Base-by-base conservation (phyloP, 768 basidiomycete species). In the Leccinum uliginosum region DNA sequence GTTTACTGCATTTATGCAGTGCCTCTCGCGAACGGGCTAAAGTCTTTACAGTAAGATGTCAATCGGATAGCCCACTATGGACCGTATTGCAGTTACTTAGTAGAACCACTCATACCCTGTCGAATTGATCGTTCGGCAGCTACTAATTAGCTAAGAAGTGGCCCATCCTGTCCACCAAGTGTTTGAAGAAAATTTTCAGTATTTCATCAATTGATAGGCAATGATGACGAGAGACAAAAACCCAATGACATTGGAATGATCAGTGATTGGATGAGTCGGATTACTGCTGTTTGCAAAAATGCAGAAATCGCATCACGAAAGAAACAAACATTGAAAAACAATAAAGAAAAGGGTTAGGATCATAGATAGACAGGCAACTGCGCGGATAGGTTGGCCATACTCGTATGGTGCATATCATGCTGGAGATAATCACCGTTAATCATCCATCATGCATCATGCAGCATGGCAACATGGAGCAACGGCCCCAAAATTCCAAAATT, bases 391-490 rank as follows among this genome's bases (percentile, higher is more conserved):
- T n/a, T 43, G 40, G n/a, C 38, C 40, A 19, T 11, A 40, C 9
- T 11, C 17, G 19, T 43, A 6, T 4, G 40, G 40, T 12, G 40
- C 40, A 43, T 43, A 43, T 43, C 65, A 52, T 59, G 62, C 65
- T 26, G 55, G 26, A 58, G 54, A 64, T 66, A 66, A 66, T 66
- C 62, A 67, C 65, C 65, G 65, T 64, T 47, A 59, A 61, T 53
- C 62, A 63, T 56, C 34, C 57, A 46, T 53, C 50, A 45, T 27
- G 40, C 60, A 46, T 51, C 40, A 35, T 27, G 43, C 40, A 23
- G 12, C 45, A n/a, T 46, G 24, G 23, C 9, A 46, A 46, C 45
- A 26, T 46, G 21, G 14, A 23, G 12, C 15, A n/a, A 46, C 15
- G 21, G 45, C 24, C 24, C 7, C 14, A 17, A 46, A 46, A 46